Conservation (phyloP, 192 early-diverging fungal genomes). For the Coemansia sp. region DNA sequence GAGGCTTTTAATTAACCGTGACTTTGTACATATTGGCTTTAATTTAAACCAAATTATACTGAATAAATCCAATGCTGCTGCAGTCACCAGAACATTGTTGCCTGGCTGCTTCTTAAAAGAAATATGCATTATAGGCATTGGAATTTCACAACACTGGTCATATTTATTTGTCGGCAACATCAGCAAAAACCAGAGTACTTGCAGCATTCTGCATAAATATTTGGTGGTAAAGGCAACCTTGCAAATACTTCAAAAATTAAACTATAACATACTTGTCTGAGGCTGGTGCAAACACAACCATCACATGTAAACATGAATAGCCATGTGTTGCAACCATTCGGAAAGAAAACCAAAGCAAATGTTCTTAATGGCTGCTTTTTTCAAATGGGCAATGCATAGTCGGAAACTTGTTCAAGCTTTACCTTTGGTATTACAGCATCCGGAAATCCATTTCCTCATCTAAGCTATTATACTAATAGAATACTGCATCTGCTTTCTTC, state of each 20-base stretch:
- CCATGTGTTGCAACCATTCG: constrained; percentile 7
- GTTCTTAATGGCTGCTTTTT: constrained; percentile 12
- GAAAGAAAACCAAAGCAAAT: constrained; percentile 12
- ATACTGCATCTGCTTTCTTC: not conserved
- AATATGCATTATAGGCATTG: not conserved
- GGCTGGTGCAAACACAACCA: not conserved
- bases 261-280: constrained; percentile 2
- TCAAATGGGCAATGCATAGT: constrained; percentile 19
- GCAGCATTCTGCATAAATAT: not conserved
- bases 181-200: constrained; percentile 9
- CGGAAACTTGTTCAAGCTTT: constrained; percentile 26
- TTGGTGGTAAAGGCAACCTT: not conserved
- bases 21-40: not conserved
- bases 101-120: not conserved
- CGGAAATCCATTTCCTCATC: not conserved
- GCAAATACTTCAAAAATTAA: not conserved
- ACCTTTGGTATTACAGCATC: not conserved
- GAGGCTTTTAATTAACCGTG: not conserved
- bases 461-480: not conserved
- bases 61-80: not conserved
- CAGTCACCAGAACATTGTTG: not conserved
- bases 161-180: not conserved
- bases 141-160: constrained; percentile 4
- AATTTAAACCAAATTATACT: not conserved
- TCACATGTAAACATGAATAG: constrained; percentile 25